Evolutionary conservation across 75 land plant genomes (phyloP), one percentile per base, ranked within the genome.

Genomic region (Pseudotsuga menziesii): DNA sequence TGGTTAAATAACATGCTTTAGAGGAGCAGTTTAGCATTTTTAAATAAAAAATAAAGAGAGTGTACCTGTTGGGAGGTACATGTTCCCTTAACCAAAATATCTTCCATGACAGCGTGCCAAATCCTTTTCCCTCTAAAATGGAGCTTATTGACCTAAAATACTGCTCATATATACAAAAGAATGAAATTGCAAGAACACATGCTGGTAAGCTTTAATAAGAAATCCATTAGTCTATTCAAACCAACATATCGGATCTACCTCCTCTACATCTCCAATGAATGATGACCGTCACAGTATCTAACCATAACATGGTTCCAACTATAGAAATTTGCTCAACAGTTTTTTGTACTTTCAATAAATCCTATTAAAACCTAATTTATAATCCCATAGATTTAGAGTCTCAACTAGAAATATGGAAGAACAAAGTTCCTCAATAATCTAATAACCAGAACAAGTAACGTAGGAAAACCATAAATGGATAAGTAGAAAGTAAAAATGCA

Each of bases 281-380:
- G 98, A 95, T 61, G 89, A 84, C 13, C 98, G 80, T 95, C 98
- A 80, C 98, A 95, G 82, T 95, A 95, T 15, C 91, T 78, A 17
- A 95, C 80, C 67, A 83, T 85, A 20, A 95, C 92, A 52, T 90
- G 86, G 61, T 95, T 95, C 98, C 96, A 95, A 82, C 90, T 91
- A 80, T 79, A 93, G 77, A 93, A 95, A 74, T 95, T 96, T 95
- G 85, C 19, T 60, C 16, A 32, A 29, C 54, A 48, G 54, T 48
- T 48, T 48, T 48, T 12, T 48, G 12, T 48, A 48, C 12, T 48
- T 48, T 48, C 54, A 48, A 48, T 9, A 12, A 48, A 48, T 48
- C 54, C 54, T 11, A 1, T 48, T 2, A 48, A 48, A 48, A 48
- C 54, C 13, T 12, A 48, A 48, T 48, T 48, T 48, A 48, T 48